These are phyloP conservation scores for Cladosporium cucumerinum DNA, from an alignment of 2,329 filamentous ascomycete species.

Conservation along the genomic window DNA sequence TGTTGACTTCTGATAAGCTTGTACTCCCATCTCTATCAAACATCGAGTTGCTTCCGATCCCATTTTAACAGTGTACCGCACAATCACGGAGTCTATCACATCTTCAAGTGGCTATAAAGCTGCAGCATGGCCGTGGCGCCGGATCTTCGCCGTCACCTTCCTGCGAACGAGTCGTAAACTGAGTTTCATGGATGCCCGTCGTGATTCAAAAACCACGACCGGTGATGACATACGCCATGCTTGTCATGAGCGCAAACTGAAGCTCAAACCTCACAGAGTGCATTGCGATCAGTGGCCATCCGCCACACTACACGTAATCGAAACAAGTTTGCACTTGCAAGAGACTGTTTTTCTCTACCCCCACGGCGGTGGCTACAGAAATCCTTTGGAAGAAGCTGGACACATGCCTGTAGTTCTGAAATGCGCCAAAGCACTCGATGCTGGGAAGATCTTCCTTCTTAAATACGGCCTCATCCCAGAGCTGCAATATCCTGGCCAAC, in stretches of 20 bases:
- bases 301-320: not conserved
- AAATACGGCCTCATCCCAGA: constrained; percentile 53
- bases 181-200: not conserved
- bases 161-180: not conserved
- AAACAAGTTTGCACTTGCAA: not conserved
- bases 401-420: constrained; percentile 45
- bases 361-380: constrained; percentile 55
- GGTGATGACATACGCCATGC: not conserved
- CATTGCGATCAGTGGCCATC: not conserved
- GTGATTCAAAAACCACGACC: not conserved
- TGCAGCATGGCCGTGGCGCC: not conserved
- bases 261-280: not conserved
- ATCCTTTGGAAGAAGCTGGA: constrained; percentile 38
- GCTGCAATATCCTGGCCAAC: constrained; percentile 46
- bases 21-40: not conserved
- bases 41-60: not conserved
- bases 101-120: not conserved
- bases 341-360: constrained; percentile 41
- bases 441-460: constrained; percentile 40
- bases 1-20: not conserved
- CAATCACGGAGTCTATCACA: not conserved
- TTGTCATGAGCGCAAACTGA: not conserved
- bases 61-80: not conserved
- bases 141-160: not conserved
- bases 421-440: constrained; percentile 39